Evolutionary conservation across 83 land plant genomes (phyloP), one percentile per base, ranked within the genome.

Genomic region (Picea mariana): DNA sequence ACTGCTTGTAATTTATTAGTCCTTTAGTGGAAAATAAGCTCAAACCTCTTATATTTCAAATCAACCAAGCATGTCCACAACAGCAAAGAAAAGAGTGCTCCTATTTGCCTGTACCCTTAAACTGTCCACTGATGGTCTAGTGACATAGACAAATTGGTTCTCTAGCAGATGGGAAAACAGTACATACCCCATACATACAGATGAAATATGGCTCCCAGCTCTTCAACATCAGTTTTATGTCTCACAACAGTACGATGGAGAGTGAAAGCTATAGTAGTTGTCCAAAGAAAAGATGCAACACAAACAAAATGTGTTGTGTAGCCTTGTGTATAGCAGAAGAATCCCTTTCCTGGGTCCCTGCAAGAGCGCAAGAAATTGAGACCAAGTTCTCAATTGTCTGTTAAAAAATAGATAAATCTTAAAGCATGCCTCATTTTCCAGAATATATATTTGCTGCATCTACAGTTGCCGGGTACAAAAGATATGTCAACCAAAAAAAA

Each of bases 141-240:
- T n/a, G 18, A 26, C 82, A 78, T 79, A 62, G 80, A 79, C 24
- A 79, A 62, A 12, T 79, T 38, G 44, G 55, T 16, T 31, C 49
- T 49, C 16, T 17, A 66, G 21, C 73, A n/a, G 44, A 27, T 55
- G 49, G 58, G 31, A 21, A 75, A 16, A 62, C 62, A 62, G 8
- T 47, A 67, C 94, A 81, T 97, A 97, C 99, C 99, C 99, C 99
- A 97, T 66, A 97, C 99, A 79, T 97, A 97, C 64, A 92, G 84
- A 81, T 97, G 99, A 85, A 97, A 97, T 79, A 93, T 83, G 6
- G 92, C 85, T 63, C 94, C 99, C 58, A 95, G 87, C 83, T 94
- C 99, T 86, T 95, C 99, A 65, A 97, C 97, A 85, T 97, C 99
- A 44, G 98, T 90, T 88, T 97, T 97, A 83, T 97, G 99, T 65